Evolutionary conservation across 2,329 filamentous ascomycete genomes (phyloP).

Genomic region (Trichoderma polysporum): DNA sequence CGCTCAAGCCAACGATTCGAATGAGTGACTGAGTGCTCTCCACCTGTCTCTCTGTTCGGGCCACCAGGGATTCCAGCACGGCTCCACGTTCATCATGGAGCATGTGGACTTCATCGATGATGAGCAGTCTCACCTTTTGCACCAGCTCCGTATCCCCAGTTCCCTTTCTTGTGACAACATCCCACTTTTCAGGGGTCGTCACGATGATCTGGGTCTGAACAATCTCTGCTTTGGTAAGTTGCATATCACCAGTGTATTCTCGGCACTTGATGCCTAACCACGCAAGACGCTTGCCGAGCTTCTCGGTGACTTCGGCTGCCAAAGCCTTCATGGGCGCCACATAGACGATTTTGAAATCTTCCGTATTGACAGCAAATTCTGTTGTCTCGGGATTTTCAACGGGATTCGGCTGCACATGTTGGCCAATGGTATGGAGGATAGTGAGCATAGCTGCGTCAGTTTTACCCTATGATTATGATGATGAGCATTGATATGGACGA

Average conservation of each 20-base stretch:
- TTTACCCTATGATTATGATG: conserved; percentile 65
- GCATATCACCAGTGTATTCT: conserved; percentile 98
- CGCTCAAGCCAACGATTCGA: conserved; percentile 90
- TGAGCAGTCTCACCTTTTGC: conserved; percentile 91
- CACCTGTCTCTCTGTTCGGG: conserved; percentile 90
- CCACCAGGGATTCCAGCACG: conserved; percentile 92
- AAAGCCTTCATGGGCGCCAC: conserved; percentile 99
- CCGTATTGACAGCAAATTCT: conserved; percentile 77
- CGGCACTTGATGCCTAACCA: conserved; percentile 93
- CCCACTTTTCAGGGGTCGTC: conserved; percentile 98
- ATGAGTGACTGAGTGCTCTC: conserved; percentile 98
- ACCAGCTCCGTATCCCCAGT: conserved; percentile 97
- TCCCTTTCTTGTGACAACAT: conserved; percentile 94
- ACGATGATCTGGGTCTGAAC: conserved; percentile 96
- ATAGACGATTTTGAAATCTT: conserved; percentile 98
- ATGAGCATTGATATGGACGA: neutral
- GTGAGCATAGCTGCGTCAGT: conserved; percentile 98
- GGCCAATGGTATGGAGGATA: conserved; percentile 84
- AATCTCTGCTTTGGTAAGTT: conserved; percentile 94
- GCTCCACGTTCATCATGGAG: conserved; percentile 96
- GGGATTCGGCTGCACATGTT: conserved; percentile 79
- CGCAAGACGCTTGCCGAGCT: conserved; percentile 83
- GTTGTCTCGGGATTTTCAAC: conserved; percentile 69
- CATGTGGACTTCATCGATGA: conserved; percentile 99
- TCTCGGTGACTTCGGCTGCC: conserved; percentile 93